A percentile compares a stretch with the other conserved stretches of the same genome.
Conservation (phyloP, 2,329 filamentous ascomycete species). For the Aspergillus udagawae region DNA sequence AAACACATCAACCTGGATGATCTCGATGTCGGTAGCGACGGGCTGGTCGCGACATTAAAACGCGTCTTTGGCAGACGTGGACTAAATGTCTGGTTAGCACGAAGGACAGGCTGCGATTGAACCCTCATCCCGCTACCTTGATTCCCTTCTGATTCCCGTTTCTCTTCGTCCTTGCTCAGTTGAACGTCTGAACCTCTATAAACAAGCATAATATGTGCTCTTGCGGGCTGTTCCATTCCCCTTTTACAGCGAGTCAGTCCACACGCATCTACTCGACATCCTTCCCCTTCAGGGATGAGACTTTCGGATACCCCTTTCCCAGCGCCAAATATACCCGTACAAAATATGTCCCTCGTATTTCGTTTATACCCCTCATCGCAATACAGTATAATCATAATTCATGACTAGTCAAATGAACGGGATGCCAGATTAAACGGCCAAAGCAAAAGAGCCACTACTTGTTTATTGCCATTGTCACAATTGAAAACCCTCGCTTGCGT, state of each 20-base stretch:
- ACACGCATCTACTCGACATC: background rate
- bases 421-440: background rate
- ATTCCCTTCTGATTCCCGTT: background rate
- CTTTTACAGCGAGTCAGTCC: background rate
- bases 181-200: background rate
- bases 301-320: background rate
- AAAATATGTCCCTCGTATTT: background rate
- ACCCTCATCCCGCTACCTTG: background rate
- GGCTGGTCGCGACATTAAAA: constrained; percentile 41
- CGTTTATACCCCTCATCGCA: constrained; percentile 7
- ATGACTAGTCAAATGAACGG: background rate
- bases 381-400: background rate
- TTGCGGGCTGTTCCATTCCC: background rate
- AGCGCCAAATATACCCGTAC: background rate
- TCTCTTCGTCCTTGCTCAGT: background rate
- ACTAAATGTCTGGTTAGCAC: constrained; percentile 47
- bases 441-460: background rate
- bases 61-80: constrained; percentile 48
- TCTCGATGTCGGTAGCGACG: constrained; percentile 48
- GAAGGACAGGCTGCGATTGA: constrained; percentile 25
- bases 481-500: background rate
- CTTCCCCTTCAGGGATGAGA: background rate
- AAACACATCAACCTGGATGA: constrained; percentile 51
- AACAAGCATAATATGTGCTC: background rate
- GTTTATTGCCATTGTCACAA: background rate